These are phyloP conservation scores for Tagetes erecta DNA, from an alignment of 129 eudicot species.

Conservation along the genomic window DNA sequence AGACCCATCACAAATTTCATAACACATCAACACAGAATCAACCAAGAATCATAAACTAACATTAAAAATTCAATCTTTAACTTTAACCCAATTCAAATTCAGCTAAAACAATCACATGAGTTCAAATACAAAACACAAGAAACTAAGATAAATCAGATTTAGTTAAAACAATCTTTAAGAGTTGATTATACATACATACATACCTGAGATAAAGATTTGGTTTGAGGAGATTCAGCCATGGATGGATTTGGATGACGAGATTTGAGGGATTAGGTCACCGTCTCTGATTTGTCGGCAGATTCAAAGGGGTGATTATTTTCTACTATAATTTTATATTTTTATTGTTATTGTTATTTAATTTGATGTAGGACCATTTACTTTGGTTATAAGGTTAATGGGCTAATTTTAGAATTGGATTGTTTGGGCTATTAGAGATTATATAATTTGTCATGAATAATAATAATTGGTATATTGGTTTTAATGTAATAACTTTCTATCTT, in stretches of 20 bases:
- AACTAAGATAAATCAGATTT: slow-evolving; percentile 4
- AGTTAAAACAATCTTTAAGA: too few species aligned
- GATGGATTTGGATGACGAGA: slow-evolving; percentile 24
- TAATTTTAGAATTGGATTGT: neutral
- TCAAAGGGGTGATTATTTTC: neutral
- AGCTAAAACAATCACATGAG: neutral
- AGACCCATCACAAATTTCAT: neutral
- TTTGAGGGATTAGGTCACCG: slow-evolving; percentile 30
- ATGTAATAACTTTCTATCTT: too few species aligned
- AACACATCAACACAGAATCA: neutral
- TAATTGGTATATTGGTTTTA: too few species aligned
- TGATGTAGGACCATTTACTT: too few species aligned
- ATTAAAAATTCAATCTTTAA: neutral
- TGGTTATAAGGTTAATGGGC: neutral
- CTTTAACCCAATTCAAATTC: neutral
- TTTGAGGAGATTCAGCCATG: slow-evolving; percentile 35
- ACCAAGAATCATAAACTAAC: neutral
- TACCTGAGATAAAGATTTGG: slow-evolving; percentile 34
- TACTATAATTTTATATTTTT: too few species aligned
- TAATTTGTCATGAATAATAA: too few species aligned
- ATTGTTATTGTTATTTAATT: too few species aligned
- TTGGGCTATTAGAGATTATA: neutral
- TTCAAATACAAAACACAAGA: neutral
- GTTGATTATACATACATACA: neutral
- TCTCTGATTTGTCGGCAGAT: slow-evolving; percentile 3